Evolutionary conservation across 176 grass and related monocot genomes (phyloP), one percentile per base, ranked within the genome.

Genomic region (Paspalum notatum): DNA sequence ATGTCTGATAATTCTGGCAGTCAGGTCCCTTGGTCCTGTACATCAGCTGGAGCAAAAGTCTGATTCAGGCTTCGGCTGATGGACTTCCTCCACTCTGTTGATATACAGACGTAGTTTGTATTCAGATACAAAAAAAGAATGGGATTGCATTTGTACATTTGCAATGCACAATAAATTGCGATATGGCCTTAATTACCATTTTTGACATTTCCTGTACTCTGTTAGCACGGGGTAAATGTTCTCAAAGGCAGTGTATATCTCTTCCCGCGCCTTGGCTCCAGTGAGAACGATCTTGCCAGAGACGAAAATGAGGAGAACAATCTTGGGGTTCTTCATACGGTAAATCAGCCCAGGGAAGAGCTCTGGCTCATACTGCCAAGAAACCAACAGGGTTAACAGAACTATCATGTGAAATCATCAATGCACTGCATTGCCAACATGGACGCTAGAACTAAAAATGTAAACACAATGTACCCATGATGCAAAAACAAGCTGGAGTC

Each of bases 291-390:
- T 80, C 79, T 95, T 90, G 10, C 93, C 93, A 43, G 92, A 95
- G 14, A 91, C 92, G 74, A 95, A 95, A 39, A 95, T 84, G 3
- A 90, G 89, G 18, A 92, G 80, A 41, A 90, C 87, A 68, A 90
- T 89, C 74, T 94, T 91, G 41, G 92, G 89, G 51, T 91, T 68
- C 54, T 85, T 87, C 87, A 90, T 94, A 27, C 92, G 82, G 59
- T 90, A 94, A 42, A 91, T 89, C 52, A 94, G 77, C 55, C 92
- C 92, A 75, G 87, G 92, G 72, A 91, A 92, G 24, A 94, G 50
- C 82, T 94, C 92, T 1, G 89, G 89, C 41, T 91, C 89, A 56
- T 94, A 94, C 93, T 90, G 78, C 71, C 6, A 64, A 82, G 20
- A 24, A 87, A 16, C 16, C n/a, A 12, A 67, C 26, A 13, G 9